A percentile compares a stretch with the other conserved stretches of the same genome.
These are phyloP conservation scores for Panicum miliaceum DNA, from an alignment of 176 grass and related monocot genomes.

Conservation along the genomic window DNA sequence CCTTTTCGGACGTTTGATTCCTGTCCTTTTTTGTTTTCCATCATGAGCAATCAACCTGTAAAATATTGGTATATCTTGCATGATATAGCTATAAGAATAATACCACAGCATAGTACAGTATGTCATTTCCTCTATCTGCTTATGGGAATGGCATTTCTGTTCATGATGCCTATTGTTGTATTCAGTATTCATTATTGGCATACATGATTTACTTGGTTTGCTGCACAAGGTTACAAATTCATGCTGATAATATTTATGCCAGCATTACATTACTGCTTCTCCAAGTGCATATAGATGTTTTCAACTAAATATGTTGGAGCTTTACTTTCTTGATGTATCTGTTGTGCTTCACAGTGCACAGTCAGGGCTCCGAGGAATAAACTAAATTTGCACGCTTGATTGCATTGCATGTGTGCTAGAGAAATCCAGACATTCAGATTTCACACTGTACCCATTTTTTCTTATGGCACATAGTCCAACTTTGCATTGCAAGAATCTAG, in stretches of 20 bases:
- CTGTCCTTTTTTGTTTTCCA: background rate
- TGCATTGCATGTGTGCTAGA: background rate
- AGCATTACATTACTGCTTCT: background rate
- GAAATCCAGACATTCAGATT: background rate
- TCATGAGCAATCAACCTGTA: background rate
- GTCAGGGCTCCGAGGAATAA: background rate
- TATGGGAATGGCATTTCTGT: background rate
- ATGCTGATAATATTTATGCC: background rate
- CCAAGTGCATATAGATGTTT: background rate
- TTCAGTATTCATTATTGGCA: background rate
- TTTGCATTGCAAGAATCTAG: background rate
- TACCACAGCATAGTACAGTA: too few species aligned
- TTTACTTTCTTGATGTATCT: background rate
- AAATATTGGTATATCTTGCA: background rate
- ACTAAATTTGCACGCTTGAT: background rate
- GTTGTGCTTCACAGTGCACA: background rate
- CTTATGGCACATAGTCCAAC: background rate
- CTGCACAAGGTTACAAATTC: background rate
- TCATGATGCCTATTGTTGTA: background rate
- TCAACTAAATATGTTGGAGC: background rate
- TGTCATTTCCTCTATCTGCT: background rate
- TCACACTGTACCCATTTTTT: background rate
- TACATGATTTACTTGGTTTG: background rate
- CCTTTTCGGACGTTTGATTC: background rate
- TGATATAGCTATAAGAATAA: background rate